A percentile compares a stretch with the other conserved stretches of the same genome.
phyloP scores from a whole-genome alignment of 1,284 basidiomycete genomes.

The Puccinia coronata region DNA sequence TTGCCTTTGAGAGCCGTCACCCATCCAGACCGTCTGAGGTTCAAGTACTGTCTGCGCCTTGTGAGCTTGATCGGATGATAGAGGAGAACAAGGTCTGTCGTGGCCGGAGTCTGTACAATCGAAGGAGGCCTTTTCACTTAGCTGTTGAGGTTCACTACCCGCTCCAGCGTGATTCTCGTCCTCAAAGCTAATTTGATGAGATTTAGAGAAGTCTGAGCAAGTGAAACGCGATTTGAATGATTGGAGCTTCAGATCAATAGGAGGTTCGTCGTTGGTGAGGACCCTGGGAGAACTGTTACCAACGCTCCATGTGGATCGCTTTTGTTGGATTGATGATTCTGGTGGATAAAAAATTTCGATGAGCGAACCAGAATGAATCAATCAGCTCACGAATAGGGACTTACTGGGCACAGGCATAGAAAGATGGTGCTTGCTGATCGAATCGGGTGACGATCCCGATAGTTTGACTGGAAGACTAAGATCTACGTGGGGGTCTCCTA shows the following conservation, averaged over 20 bases:
- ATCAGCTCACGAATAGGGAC: background rate
- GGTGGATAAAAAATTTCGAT: background rate
- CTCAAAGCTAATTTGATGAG: background rate
- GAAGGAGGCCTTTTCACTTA: background rate
- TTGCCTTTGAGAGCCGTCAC: slow-evolving; percentile 20
- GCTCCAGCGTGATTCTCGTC: background rate
- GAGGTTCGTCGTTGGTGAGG: background rate
- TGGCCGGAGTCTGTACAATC: background rate
- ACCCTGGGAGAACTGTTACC: background rate
- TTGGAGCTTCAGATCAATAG: background rate
- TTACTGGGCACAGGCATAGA: slow-evolving; percentile 7
- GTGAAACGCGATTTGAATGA: background rate
- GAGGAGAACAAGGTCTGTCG: slow-evolving; percentile 1
- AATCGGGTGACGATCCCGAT: slow-evolving; percentile 1
- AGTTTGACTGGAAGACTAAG: slow-evolving; percentile 9
- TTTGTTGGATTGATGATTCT: slow-evolving; percentile 21
- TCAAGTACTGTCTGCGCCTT: slow-evolving; percentile 26
- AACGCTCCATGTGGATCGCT: slow-evolving; percentile 18
- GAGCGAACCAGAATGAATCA: background rate
- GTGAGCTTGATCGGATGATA: slow-evolving; percentile 24
- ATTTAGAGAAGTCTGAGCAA: background rate
- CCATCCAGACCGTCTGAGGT: slow-evolving; percentile 23
- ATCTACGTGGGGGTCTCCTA: background rate
- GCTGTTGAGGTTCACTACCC: background rate
- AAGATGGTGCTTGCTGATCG: background rate